Conservation (phyloP, 495 filamentous ascomycete species). For the Achaetomiella virescens region DNA sequence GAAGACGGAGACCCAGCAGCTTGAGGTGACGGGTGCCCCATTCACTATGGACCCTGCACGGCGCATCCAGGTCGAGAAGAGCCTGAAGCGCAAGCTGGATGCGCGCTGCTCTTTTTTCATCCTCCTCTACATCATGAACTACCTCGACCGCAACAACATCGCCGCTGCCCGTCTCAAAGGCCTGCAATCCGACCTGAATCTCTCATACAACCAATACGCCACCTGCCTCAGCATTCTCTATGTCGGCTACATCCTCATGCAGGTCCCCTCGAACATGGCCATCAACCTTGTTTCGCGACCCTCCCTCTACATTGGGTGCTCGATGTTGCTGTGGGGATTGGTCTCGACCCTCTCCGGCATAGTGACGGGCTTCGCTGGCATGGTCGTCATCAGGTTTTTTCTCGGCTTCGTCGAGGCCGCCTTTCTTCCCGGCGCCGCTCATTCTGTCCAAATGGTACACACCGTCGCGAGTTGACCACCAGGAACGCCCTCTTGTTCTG, state of each 20-base stretch:
- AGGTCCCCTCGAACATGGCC: constrained; percentile 38
- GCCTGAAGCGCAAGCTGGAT: constrained; percentile 39
- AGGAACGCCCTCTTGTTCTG: constrained; percentile 57
- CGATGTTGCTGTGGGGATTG: constrained; percentile 64
- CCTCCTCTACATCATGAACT: constrained; percentile 68
- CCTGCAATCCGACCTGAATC: constrained; percentile 37
- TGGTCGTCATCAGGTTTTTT: constrained; percentile 60
- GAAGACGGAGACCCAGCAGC: background rate
- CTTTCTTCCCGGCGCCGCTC: constrained; percentile 40
- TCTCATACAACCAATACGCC: constrained; percentile 35
- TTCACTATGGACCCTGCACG: constrained; percentile 30
- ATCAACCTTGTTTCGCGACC: constrained; percentile 37
- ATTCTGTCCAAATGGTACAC: constrained; percentile 55
- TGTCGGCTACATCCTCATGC: constrained; percentile 52
- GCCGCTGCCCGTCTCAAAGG: constrained; percentile 43
- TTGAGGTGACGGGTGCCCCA: background rate
- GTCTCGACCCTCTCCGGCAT: constrained; percentile 57
- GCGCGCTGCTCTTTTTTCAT: constrained; percentile 38
- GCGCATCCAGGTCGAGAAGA: constrained; percentile 34
- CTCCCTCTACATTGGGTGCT: constrained; percentile 41
- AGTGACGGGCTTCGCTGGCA: constrained; percentile 52
- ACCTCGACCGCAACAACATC: constrained; percentile 61
- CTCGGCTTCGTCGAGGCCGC: constrained; percentile 55
- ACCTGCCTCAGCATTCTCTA: constrained; percentile 40
- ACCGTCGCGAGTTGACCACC: constrained; percentile 42